These are phyloP conservation scores for Psidium guajava DNA, from an alignment of 345 rosid species.

Conservation along the genomic window DNA sequence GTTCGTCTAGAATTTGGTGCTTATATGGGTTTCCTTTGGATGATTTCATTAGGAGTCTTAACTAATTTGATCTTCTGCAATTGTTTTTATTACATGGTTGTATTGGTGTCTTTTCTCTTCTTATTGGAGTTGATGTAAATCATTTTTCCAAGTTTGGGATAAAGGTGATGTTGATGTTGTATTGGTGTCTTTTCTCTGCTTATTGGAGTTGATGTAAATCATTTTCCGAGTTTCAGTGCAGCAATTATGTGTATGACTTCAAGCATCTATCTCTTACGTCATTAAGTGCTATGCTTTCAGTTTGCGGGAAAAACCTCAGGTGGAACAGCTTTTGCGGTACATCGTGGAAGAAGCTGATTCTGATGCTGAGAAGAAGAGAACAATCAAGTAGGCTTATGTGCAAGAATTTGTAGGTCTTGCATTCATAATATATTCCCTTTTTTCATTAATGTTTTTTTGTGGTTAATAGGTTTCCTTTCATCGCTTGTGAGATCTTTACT, in stretches of 20 bases:
- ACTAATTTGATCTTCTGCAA: neutral
- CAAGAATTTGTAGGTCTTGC: neutral
- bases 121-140: neutral
- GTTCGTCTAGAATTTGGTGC: neutral
- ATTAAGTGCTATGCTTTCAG: constrained; percentile 14
- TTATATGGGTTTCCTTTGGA: neutral
- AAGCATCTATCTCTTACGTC: constrained; percentile 3
- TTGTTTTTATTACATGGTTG: neutral
- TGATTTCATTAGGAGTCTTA: neutral
- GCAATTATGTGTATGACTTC: neutral
- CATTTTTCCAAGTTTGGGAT: too few species aligned
- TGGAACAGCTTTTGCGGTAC: constrained; percentile 66
- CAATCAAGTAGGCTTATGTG: constrained; percentile 49
- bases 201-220: too few species aligned
- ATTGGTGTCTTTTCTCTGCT: too few species aligned
- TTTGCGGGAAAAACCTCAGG: constrained; percentile 70
- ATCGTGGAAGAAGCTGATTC: constrained; percentile 72
- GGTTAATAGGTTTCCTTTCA: constrained; percentile 66
- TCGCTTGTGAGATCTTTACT: constrained; percentile 88
- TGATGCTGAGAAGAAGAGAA: constrained; percentile 55
- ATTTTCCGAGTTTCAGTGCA: neutral
- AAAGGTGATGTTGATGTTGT: too few species aligned
- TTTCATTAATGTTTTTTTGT: neutral
- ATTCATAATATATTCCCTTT: neutral
- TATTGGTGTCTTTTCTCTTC: neutral